Evolutionary conservation across 768 basidiomycete species (phyloP), one percentile per base, ranked within the genome.

Genomic region (Leccinum barrowsii): DNA sequence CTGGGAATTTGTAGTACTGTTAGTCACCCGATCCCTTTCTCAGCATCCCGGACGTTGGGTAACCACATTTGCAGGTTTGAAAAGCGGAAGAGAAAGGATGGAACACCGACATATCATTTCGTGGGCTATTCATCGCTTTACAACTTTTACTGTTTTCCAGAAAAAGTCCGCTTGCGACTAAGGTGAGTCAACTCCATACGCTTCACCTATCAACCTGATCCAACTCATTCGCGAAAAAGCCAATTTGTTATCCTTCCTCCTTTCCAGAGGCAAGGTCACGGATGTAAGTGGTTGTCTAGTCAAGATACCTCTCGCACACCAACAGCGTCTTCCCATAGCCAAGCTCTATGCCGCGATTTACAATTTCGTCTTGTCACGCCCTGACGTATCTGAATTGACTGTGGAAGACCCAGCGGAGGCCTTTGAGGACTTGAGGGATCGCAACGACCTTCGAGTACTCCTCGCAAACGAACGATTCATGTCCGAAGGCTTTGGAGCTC

Each of bases 341-440:
- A 86, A 89, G 61, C 83, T 98, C 12, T 98, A 97, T 78, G 83
- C 77, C 48, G 85, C 93, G 1, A 87, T 94, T 54, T 96, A 95
- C 75, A 80, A 85, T 67, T 83, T 91, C 67, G 81, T 90, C 19
- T 71, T 90, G 46, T 75, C 81, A 13, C 82, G 82, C 50, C 78
- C 86, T 2, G 76, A 82, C 52, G 83, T 96, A 40, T 87, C 90
- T n/a, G 96, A 98, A 72, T 76, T 98, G 44, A 97, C 94, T 1
- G 91, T 99, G 21, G 97, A 99, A 75, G 97, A 99, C 71, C 97
- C 97, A 1, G 94, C 94, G 0, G 97, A 99, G 75, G 91, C 92
- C 10, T 98, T 99, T 68, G 96, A 98, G 71, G 97, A 98, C 71
- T 80, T 98, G 46, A 80, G 96, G 34, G 97, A 98, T 75, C 87